A percentile compares a stretch with the other conserved stretches of the same genome.
These are phyloP conservation scores for Candida insectalens DNA, from an alignment of 805 yeast genomes.

Conservation along the genomic window DNA sequence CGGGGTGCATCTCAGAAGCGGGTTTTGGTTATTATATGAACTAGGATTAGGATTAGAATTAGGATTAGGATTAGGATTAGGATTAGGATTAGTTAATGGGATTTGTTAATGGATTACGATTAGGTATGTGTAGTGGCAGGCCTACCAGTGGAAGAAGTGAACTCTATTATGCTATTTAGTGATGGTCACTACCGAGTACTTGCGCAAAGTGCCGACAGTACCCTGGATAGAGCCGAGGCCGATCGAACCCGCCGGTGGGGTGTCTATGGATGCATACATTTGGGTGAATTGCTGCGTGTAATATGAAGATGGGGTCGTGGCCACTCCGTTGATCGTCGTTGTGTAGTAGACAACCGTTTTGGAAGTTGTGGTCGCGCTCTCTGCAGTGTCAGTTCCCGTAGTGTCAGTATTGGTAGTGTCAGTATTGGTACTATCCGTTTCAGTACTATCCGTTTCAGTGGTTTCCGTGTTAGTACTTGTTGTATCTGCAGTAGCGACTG, in stretches of 20 bases:
- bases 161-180: too few species aligned
- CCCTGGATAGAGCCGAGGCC: constrained; percentile 74
- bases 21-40: too few species aligned
- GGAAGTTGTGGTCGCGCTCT: constrained; percentile 13
- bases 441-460: constrained; percentile 5
- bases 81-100: too few species aligned
- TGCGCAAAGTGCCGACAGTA: constrained; percentile 48
- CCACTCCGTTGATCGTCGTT: constrained; percentile 30
- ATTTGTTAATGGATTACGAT: too few species aligned
- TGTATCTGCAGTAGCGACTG: constrained; percentile 3
- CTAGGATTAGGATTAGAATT: too few species aligned
- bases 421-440: too few species aligned
- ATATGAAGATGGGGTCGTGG: constrained; percentile 32
- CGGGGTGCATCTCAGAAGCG: too few species aligned
- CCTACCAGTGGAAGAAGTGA: too few species aligned
- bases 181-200: constrained; percentile 27
- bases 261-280: constrained; percentile 31
- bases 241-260: constrained; percentile 51
- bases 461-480: constrained; percentile 5
- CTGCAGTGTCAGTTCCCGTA: constrained; percentile 8
- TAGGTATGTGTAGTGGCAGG: too few species aligned
- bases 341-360: constrained; percentile 43
- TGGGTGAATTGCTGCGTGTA: constrained; percentile 43
- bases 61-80: too few species aligned
- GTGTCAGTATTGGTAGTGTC: too few species aligned